Conservation (phyloP, 2,329 filamentous ascomycete genomes). For the Dactylellina drechsleri region DNA sequence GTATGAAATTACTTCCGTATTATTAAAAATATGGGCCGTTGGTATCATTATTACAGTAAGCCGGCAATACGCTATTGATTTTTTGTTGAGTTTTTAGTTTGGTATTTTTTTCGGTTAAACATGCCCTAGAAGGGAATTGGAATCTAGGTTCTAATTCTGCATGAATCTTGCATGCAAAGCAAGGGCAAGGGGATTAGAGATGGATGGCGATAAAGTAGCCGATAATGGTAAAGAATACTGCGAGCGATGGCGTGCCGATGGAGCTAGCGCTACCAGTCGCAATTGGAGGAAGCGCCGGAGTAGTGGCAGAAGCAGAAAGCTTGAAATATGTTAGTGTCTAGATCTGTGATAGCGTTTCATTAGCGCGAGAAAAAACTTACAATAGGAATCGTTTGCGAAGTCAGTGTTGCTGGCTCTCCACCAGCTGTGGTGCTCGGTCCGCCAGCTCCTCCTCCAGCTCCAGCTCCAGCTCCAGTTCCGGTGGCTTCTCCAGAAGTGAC, state of each 20-base stretch:
- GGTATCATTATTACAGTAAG: slow-evolving; percentile 52
- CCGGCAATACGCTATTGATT: slow-evolving; percentile 3
- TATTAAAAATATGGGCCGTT: slow-evolving; percentile 53
- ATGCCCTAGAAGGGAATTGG: background rate
- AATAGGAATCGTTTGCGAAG: too few relatives aligned
- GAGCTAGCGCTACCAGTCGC: slow-evolving; percentile 44
- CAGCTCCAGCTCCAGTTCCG: slow-evolving; percentile 10
- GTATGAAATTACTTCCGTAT: slow-evolving; percentile 34
- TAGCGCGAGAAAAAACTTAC: too few relatives aligned
- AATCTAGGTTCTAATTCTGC: background rate
- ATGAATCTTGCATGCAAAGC: slow-evolving; percentile 8
- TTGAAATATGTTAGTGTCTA: slow-evolving; percentile 4
- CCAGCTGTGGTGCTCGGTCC: slow-evolving; percentile 11
- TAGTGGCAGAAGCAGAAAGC: background rate
- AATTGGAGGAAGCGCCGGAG: slow-evolving; percentile 22
- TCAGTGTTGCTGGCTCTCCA: slow-evolving; percentile 15
- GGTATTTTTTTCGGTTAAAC: background rate
- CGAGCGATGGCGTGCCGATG: slow-evolving; percentile 26
- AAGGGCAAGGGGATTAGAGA: slow-evolving; percentile 26
- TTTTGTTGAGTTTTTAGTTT: slow-evolving; percentile 17
- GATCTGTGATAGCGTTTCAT: background rate
- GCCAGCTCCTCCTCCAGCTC: background rate
- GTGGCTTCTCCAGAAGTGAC: slow-evolving; percentile 14
- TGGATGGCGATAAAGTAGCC: slow-evolving; percentile 41
- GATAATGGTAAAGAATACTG: slow-evolving; percentile 24